These are phyloP conservation scores for Paecilomyces sp. DNA, from an alignment of 2,329 filamentous ascomycete species.

Conservation along the genomic window DNA sequence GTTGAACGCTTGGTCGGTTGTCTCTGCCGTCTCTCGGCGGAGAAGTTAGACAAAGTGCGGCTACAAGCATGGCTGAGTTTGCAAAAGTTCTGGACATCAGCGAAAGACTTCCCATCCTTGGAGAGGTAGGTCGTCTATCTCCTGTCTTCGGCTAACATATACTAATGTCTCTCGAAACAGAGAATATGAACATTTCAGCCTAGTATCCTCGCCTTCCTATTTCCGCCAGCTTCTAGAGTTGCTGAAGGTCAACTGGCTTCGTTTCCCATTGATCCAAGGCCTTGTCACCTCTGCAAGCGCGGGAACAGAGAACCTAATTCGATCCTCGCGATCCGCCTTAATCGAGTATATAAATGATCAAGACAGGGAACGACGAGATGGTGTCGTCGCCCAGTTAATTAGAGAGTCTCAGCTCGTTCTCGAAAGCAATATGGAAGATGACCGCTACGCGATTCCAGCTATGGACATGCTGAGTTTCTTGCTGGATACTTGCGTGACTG, in stretches of 20 bases:
- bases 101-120: slow-evolving; percentile 24
- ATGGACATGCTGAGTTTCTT: slow-evolving; percentile 74
- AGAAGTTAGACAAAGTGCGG: slow-evolving; percentile 86
- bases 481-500: slow-evolving; percentile 51
- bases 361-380: slow-evolving; percentile 19
- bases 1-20: slow-evolving; percentile 27
- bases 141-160: background rate
- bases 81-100: slow-evolving; percentile 31
- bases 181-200: slow-evolving; percentile 37
- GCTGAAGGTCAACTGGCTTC: slow-evolving; percentile 28
- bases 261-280: slow-evolving; percentile 33
- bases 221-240: slow-evolving; percentile 35
- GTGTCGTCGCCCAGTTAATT: slow-evolving; percentile 41
- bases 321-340: slow-evolving; percentile 34
- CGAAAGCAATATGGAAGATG: slow-evolving; percentile 47
- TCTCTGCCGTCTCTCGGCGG: slow-evolving; percentile 64
- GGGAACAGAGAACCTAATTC: slow-evolving; percentile 38
- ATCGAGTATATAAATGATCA: slow-evolving; percentile 26
- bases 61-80: slow-evolving; percentile 42
- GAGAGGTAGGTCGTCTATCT: slow-evolving; percentile 33
- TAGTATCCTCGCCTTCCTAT: slow-evolving; percentile 38
- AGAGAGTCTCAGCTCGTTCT: slow-evolving; percentile 50
- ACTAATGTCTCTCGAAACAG: slow-evolving; percentile 16
- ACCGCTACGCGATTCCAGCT: slow-evolving; percentile 66
- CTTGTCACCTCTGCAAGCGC: slow-evolving; percentile 38